These are phyloP conservation scores for Ascomycota sp. DNA, from an alignment of 2,329 filamentous ascomycete species.

Conservation along the genomic window DNA sequence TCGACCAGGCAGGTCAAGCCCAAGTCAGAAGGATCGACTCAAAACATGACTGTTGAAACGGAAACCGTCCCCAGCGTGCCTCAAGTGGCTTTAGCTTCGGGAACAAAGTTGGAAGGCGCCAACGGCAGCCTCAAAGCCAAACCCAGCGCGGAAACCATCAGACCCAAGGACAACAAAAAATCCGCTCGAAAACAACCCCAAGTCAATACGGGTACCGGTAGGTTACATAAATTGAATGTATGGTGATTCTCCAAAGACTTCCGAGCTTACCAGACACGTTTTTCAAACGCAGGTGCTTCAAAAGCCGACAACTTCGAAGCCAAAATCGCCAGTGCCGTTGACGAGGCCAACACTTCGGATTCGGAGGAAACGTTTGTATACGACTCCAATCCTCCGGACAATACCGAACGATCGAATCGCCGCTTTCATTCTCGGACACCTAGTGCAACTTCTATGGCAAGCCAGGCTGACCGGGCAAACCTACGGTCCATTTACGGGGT, in stretches of 20 bases:
- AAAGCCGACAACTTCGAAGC: slow-evolving; percentile 97
- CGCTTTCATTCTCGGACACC: slow-evolving; percentile 86
- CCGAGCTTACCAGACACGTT: not conserved
- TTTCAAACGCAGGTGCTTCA: slow-evolving; percentile 42
- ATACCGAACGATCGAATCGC: slow-evolving; percentile 32
- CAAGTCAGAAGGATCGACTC: slow-evolving; percentile 54
- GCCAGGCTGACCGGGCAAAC: slow-evolving; percentile 38
- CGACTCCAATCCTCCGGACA: slow-evolving; percentile 77
- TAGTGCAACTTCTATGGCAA: slow-evolving; percentile 67
- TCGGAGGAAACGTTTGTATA: slow-evolving; percentile 98
- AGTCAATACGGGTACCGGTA: slow-evolving; percentile 51
- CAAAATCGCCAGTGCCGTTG: slow-evolving; percentile 84
- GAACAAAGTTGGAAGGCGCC: slow-evolving; percentile 38
- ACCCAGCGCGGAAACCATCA: slow-evolving; percentile 84
- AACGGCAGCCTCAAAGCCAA: slow-evolving; percentile 63
- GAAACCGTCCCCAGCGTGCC: slow-evolving; percentile 85
- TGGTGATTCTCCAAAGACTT: too few species aligned
- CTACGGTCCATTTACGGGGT: slow-evolving; percentile 44
- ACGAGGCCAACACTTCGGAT: slow-evolving; percentile 88
- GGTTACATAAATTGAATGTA: slow-evolving; percentile 10
- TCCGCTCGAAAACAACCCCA: slow-evolving; percentile 48
- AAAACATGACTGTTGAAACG: slow-evolving; percentile 93
- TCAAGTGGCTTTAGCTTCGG: slow-evolving; percentile 50
- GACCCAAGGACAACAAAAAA: slow-evolving; percentile 80
- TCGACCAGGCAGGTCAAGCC: slow-evolving; percentile 46